Percentiles rank a stretch among this genome's conserved stretches.
These are phyloP conservation scores for Zoysia pacifica DNA, from an alignment of 176 grass and related monocot genomes.

Conservation along the genomic window DNA sequence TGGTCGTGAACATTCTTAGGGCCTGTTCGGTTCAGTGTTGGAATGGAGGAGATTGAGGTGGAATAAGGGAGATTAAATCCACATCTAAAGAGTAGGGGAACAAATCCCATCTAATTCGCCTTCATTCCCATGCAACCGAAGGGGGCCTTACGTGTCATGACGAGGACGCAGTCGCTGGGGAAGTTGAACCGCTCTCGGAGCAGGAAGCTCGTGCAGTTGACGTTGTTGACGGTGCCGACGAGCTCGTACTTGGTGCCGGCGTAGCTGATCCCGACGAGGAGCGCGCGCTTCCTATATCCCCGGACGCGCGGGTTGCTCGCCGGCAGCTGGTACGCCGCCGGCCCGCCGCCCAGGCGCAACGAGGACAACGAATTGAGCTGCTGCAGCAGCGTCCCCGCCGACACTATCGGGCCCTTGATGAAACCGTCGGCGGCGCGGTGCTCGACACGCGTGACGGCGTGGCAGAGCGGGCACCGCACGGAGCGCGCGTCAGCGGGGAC, in stretches of 20 bases:
- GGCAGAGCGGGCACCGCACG: conserved; percentile 65
- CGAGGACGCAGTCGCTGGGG: conserved; percentile 53
- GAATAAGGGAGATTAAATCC: too few relatives aligned
- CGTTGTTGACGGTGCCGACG: conserved; percentile 78
- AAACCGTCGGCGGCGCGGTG: conserved; percentile 50
- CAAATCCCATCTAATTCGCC: too few relatives aligned
- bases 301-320: conserved; percentile 43
- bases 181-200: conserved; percentile 62
- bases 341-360: not conserved
- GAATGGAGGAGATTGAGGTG: too few relatives aligned
- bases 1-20: not conserved
- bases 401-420: conserved; percentile 45
- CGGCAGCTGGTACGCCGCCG: not conserved
- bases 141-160: conserved; percentile 88
- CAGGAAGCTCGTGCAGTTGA: conserved; percentile 62
- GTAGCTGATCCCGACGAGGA: conserved; percentile 90
- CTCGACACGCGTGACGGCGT: conserved; percentile 46
- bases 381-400: not conserved
- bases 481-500: conserved; percentile 37
- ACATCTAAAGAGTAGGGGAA: too few relatives aligned
- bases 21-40: too few relatives aligned
- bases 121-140: too few relatives aligned
- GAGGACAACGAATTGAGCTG: not conserved
- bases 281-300: conserved; percentile 67
- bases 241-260: conserved; percentile 61